Percentiles rank a stretch among this genome's conserved stretches.
Evolutionary conservation across 164 flowering plant genomes (phyloP).

Genomic region (Macadamia integrifolia): DNA sequence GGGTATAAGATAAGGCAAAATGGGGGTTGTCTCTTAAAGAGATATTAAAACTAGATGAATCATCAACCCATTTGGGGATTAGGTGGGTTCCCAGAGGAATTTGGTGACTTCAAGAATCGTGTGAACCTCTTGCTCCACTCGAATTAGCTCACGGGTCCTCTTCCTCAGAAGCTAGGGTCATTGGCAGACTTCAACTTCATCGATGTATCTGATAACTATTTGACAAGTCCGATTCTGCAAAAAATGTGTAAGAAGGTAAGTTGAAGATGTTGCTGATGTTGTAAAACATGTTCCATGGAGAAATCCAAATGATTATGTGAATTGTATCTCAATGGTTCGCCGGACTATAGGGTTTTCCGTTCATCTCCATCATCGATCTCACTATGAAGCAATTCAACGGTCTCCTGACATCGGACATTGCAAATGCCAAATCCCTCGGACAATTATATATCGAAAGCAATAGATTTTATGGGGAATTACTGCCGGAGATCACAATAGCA

Average conservation of each 20-base stretch:
- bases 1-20: no score
- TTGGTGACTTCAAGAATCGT: slow-evolving; percentile 51
- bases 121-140: slow-evolving; percentile 64
- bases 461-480: slow-evolving; percentile 51
- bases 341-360: slow-evolving; percentile 51
- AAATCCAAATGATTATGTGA: slow-evolving; percentile 46
- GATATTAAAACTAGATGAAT: no score
- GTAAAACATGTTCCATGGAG: slow-evolving; percentile 62
- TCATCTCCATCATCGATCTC: slow-evolving; percentile 31
- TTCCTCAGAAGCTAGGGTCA: slow-evolving; percentile 71
- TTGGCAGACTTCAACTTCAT: slow-evolving; percentile 76
- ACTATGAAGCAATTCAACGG: slow-evolving; percentile 20
- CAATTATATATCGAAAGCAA: slow-evolving; percentile 35
- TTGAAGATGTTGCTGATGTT: slow-evolving; percentile 57
- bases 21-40: no score
- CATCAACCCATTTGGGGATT: slow-evolving; percentile 1
- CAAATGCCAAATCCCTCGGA: slow-evolving; percentile 35
- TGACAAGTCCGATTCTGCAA: slow-evolving; percentile 77
- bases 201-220: slow-evolving; percentile 63
- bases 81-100: slow-evolving; percentile 51
- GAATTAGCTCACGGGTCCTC: slow-evolving; percentile 57
- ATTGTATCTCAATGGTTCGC: slow-evolving; percentile 33
- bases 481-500: slow-evolving; percentile 49
- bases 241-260: slow-evolving; percentile 81
- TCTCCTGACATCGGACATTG: slow-evolving; percentile 43